Base-by-base conservation (phyloP, 345 rosid genomes). In the Populus davidiana region DNA sequence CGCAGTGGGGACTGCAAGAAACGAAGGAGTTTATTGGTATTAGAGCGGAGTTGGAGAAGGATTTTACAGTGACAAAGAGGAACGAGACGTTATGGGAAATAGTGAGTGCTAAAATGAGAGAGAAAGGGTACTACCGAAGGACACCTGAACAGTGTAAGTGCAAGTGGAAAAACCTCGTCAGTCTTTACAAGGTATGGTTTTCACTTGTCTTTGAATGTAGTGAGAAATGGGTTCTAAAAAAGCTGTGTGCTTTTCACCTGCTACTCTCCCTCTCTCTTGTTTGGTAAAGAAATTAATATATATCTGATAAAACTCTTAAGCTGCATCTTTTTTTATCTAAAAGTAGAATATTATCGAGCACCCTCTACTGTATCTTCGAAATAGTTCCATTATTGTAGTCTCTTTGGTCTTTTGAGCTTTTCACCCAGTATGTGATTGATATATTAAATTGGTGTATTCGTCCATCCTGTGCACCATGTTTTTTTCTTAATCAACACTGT, bases 91-190 rank as follows among this genome's bases (percentile, higher is more conserved):
- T 87, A 50, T 90, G 90, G 93, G 91, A 88, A 81, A 63, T 81
- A 5, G 90, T 86, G 61, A 82, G 87, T 54, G 63, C 52, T 20
- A 81, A 75, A 61, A 79, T 88, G 91, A 80, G 77, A 79, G 89
- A 88, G 75, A 82, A 77, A 39, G 91, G 91, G 20, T 84, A 79
- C 69, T 85, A 79, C 69, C 39, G 72, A 31, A 81, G 90, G 75
- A 83, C 88, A 39, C 86, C 90, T 47, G 87, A 85, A 39, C 93
- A 90, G 84, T 90, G 91, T 67, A 88, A 88, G 73, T 87, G 90
- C 86, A 88, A 90, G 78, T 90, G 89, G 91, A 87, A 90, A 80
- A 88, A 90, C 71, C 90, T 90, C 39, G 66, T 87, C 78, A 87
- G 85, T 77, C 90, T 87, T 67, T 88, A 87, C 84, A 90, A 90